phyloP scores from a whole-genome alignment of 1,139 yeast species.

The Magnusiomyces tetraspermus region DNA sequence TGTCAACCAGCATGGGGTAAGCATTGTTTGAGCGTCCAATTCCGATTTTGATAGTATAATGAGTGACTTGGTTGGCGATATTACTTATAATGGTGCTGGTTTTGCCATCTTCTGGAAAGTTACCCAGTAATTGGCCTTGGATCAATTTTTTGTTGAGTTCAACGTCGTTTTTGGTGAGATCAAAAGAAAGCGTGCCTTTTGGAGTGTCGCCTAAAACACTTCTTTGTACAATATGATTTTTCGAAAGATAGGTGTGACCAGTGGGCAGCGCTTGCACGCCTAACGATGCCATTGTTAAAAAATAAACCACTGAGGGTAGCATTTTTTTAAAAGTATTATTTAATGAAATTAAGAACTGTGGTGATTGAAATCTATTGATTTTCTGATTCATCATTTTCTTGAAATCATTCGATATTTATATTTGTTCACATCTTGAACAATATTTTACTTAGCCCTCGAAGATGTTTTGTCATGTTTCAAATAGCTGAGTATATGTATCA shows the following conservation, averaged over 20 bases:
- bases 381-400: no score
- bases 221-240: not conserved
- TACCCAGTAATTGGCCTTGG: not conserved
- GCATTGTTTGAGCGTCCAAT: constrained; percentile 33
- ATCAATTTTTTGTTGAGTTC: not conserved
- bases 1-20: constrained; percentile 33
- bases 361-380: no score
- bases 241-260: not conserved
- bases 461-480: no score
- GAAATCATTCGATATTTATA: no score
- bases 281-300: no score
- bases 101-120: not conserved
- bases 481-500: no score
- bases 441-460: no score
- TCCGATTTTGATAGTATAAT: constrained; percentile 27
- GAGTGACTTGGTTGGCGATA: constrained; percentile 12
- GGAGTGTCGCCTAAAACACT: not conserved
- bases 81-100: not conserved
- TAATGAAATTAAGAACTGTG: no score
- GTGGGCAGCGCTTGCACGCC: not conserved
- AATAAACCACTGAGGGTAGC: no score
- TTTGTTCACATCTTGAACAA: no score
- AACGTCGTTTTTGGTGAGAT: not conserved
- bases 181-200: not conserved
- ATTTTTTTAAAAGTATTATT: no score